Conservation (phyloP, 1,284 basidiomycete species). For the Ganoderma lingzhi region DNA sequence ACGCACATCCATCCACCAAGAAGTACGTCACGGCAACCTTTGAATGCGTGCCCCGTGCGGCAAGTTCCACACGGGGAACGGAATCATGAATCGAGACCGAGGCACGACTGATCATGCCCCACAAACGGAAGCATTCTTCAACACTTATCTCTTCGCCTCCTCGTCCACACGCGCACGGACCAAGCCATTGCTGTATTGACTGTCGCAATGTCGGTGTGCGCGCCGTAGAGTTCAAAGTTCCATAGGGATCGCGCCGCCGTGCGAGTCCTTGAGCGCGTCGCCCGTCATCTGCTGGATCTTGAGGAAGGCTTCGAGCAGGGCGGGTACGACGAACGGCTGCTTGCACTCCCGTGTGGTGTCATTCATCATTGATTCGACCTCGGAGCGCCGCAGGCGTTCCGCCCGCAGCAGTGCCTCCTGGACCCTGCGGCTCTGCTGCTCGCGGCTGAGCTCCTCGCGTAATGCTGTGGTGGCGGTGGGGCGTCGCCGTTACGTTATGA, state of each 20-base stretch:
- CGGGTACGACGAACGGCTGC: conserved; percentile 57
- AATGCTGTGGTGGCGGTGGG: conserved; percentile 19
- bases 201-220: not conserved
- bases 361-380: conserved; percentile 45
- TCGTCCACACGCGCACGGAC: not conserved
- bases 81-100: not conserved
- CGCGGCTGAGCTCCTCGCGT: conserved; percentile 28
- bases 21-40: not conserved
- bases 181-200: not conserved
- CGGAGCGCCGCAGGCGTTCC: conserved; percentile 44
- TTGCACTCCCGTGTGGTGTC: conserved; percentile 50
- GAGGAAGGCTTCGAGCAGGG: conserved; percentile 53
- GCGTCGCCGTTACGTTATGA: conserved; percentile 4
- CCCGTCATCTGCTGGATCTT: conserved; percentile 40
- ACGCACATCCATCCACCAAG: not conserved
- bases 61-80: not conserved
- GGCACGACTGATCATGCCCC: conserved; percentile 1
- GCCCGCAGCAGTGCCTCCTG: conserved; percentile 40
- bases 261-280: conserved; percentile 30
- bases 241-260: conserved; percentile 22
- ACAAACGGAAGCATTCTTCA: not conserved
- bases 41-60: not conserved
- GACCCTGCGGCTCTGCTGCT: conserved; percentile 30
- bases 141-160: not conserved
- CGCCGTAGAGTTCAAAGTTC: conserved; percentile 17